Evolutionary conservation across 257 asterid species (phyloP), one percentile per base, ranked within the genome.

Genomic region (Gynochthodes officinalis): DNA sequence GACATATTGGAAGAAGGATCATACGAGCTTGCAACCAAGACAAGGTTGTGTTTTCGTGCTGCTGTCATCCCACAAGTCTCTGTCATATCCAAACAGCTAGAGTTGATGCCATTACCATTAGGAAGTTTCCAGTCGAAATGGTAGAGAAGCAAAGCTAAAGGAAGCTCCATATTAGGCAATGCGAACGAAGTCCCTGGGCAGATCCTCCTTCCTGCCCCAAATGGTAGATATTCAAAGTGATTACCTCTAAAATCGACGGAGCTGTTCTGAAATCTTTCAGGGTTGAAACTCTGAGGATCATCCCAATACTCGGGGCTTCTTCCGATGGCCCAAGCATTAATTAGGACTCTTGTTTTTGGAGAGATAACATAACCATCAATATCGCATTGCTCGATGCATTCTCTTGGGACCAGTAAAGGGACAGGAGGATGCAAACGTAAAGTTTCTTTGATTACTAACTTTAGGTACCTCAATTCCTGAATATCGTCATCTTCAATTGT

Each of bases 401-500:
- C 80, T 58, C 84, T 79, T 1, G 79, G 79, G 8, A 84, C 33
- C 8, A 81, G 35, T 7, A 52, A 35, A 0, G 86, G 84, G 21
- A 59, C 33, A 2, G 84, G 85, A n/a, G 85, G 85, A 60, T 84
- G 84, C 35, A 84, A 48, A 70, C 88, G 63, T 0, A 84, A 19
- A 0, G 88, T 61, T 35, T 84, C 85, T 54, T 81, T 84, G 53
- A 81, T 64, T 21, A 80, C 81, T 1, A 77, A 27, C 15, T 80
- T 80, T 0, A 80, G 60, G 65, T 77, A 76, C 21, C 44, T 72
- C 7, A 83, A 42, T 1, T 7, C 44, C 7, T 53, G 53, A 0
- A 76, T 16, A 7, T 76, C 82, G n/a, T 16, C 57, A 18, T 71
- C 77, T 7, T 71, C 74, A 2, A 76, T 71, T 21, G 8, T 50